Evolutionary conservation across 805 yeast genomes (phyloP), one percentile per base, ranked within the genome.

Genomic region (Candida pini): DNA sequence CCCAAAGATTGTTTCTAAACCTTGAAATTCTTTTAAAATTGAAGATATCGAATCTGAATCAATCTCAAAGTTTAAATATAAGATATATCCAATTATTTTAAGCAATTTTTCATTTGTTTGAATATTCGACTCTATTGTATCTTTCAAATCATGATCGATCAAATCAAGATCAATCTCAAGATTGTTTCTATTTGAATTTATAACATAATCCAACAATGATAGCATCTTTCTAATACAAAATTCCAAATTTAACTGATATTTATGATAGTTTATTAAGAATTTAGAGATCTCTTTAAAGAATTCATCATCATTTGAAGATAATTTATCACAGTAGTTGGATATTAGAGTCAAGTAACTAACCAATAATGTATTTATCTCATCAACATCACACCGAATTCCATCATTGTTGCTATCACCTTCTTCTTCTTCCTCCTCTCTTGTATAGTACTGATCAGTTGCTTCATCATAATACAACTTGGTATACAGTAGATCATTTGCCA

Each of bases 161-260:
- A 33, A 28, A 28, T 24, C 35, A 18, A 30, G 43, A 30, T 50
- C 51, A 18, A 51, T 34, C 14, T 26, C 28, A 25, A 47, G 31
- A 35, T 52, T 54, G 25, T 44, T 46, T 13, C 33, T 28, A 30
- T 58, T 57, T 4, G 51, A 46, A 6, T 48, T 41, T 3, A 48
- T 49, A 1, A 56, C 40, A 36, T 56, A 58, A n/a, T 57, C 56
- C 33, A 73, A 39, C 24, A 73, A 47, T 0, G 77, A 68, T 10
- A 72, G 49, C 54, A 69, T 53, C 46, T 74, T 74, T 26, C 78
- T 56, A 3, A 73, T 41, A 37, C 78, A 72, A 47, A 73, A 74
- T 20, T 57, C 58, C 34, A 53, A 44, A 36, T 71, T 61, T 2
- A 44, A 34, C 24, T 58, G 58, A 43, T 69, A 73, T 10, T 45